Base-by-base conservation (phyloP, 1,284 basidiomycete species). In the Ustanciosporium gigantosporum region DNA sequence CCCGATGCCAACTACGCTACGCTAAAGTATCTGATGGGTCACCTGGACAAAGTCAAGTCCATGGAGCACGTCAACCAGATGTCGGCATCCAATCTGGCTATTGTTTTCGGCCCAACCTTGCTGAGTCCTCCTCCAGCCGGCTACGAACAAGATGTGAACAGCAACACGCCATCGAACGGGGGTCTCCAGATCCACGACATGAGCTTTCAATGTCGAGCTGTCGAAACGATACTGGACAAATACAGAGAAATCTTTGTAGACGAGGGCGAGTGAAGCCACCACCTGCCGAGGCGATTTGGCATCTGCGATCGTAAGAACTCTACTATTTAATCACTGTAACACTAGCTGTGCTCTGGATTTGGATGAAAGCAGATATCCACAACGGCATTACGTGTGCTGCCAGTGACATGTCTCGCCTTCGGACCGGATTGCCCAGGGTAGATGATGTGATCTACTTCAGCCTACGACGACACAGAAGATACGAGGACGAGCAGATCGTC, bases 1-100 rank as follows among this genome's bases (percentile, higher is more conserved):
- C 95, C 94, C 3, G 94, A 99, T 80, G 85, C 95, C 13, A 96
- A 98, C 79, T 99, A 99, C 74, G 91, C 95, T 1, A 96, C 94
- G 2, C 82, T 98, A 44, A 97, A 97, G 78, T 96, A 85, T 79
- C 88, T 98, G 75, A 85, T 99, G 84, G 91, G 88, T 9, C 94
- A 98, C 80, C 80, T 99, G 53, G 84, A 96, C 81, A 65, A 58
- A 21, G 51, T 77, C 15, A 62, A 60, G n/a, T 16, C 32, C 3
- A 27, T 62, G 13, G 70, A 76, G 42, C 37, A 55, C 5, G 82
- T 87, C 44, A 99, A 98, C 78, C 87, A 90, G 41, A 99, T 99
- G 94, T 86, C 88, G 7, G 86, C 88, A 41, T 88, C 89, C 62
- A 99, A 99, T 79, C 80, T 99, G 25, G 87, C 91, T 5, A 96